Evolutionary conservation across 257 asterid genomes (phyloP).

Genomic region (Nicotiana paniculata): DNA sequence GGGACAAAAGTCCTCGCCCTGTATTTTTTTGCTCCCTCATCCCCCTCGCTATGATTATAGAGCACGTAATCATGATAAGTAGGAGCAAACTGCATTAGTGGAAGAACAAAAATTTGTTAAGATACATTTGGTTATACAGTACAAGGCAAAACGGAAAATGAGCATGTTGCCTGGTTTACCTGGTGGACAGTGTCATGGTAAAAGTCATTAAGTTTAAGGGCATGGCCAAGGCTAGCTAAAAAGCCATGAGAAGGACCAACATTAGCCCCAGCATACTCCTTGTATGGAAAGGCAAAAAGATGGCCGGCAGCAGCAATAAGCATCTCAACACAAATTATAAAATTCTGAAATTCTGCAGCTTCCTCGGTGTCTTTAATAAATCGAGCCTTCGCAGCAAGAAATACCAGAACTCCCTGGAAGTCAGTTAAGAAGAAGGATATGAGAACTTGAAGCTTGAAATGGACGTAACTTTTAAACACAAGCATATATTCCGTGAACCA

Average conservation of each 20-base stretch:
- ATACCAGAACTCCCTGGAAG: constrained; percentile 82
- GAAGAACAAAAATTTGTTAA: neutral
- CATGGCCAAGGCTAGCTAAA: constrained; percentile 82
- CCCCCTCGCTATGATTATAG: constrained; percentile 85
- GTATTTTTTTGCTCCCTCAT: constrained; percentile 77
- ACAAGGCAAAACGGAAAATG: neutral
- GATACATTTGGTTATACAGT: neutral
- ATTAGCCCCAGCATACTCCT: constrained; percentile 94
- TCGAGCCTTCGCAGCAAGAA: constrained; percentile 85
- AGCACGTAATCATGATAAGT: constrained; percentile 95
- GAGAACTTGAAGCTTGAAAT: neutral
- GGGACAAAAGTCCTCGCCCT: constrained; percentile 96
- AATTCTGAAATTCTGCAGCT: constrained; percentile 89
- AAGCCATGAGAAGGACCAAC: constrained; percentile 65
- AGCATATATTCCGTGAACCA: neutral
- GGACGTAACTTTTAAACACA: neutral
- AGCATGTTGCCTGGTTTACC: constrained; percentile 28
- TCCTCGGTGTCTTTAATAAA: constrained; percentile 67
- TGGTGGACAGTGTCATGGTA: constrained; percentile 97
- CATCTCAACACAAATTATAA: constrained; percentile 93
- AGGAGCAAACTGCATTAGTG: constrained; percentile 76
- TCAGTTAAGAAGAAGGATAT: neutral
- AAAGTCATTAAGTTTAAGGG: constrained; percentile 75
- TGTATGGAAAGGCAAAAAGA: constrained; percentile 89
- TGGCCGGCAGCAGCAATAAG: constrained; percentile 91